phyloP scores from a whole-genome alignment of 768 basidiomycete genomes.

The Calocybe gangraenosa region DNA sequence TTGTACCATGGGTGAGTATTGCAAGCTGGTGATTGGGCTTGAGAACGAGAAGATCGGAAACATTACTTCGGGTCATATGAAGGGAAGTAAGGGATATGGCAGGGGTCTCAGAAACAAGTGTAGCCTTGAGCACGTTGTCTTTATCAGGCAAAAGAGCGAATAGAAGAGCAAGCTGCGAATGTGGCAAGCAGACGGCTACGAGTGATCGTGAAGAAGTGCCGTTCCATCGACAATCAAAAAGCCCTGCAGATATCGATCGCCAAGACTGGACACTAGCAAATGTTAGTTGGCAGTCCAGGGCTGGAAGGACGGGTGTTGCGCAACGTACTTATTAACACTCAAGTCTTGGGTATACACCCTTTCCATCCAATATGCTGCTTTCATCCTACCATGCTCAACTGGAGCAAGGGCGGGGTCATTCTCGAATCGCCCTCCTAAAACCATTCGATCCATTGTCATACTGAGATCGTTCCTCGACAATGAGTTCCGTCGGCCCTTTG shows the following conservation, averaged over 20 bases:
- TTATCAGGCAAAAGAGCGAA: constrained; percentile 44
- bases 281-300: constrained; percentile 7
- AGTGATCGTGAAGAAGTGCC: constrained; percentile 47
- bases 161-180: constrained; percentile 38
- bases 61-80: constrained; percentile 53
- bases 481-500: constrained; percentile 39
- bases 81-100: constrained; percentile 57
- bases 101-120: constrained; percentile 27
- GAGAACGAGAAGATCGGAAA: constrained; percentile 69
- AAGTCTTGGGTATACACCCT: constrained; percentile 48
- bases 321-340: constrained; percentile 45
- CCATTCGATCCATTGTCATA: constrained; percentile 66
- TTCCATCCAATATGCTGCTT: constrained; percentile 72
- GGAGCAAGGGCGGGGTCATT: constrained; percentile 34
- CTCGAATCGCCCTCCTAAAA: constrained; percentile 47
- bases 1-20: constrained; percentile 58
- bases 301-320: constrained; percentile 1
- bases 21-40: constrained; percentile 50
- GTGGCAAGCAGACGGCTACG: constrained; percentile 53
- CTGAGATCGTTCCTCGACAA: constrained; percentile 52
- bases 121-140: constrained; percentile 38
- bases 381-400: constrained; percentile 62
- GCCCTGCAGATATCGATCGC: constrained; percentile 46
- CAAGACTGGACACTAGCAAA: constrained; percentile 34
- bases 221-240: constrained; percentile 66